These are phyloP conservation scores for Durio zibethinus DNA, from an alignment of 345 rosid species.

Conservation along the genomic window DNA sequence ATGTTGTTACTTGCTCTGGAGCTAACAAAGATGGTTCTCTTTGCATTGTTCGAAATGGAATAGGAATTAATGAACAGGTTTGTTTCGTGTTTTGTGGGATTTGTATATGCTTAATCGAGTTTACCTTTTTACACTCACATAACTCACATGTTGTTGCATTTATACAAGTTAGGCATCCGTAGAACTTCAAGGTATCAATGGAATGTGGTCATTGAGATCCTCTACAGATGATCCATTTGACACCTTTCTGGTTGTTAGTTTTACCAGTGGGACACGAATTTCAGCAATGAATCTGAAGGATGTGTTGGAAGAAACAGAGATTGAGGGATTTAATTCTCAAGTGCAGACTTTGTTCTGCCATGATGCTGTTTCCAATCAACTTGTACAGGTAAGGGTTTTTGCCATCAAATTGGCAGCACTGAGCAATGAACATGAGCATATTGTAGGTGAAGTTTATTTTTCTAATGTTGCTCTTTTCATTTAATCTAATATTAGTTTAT, in stretches of 20 bases:
- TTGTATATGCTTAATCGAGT: conserved; percentile 3
- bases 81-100: conserved; percentile 14
- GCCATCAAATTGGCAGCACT: neutral
- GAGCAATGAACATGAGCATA: neutral
- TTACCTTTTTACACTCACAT: conserved; percentile 3
- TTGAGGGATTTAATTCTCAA: conserved; percentile 85
- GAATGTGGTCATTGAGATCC: conserved; percentile 95
- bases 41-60: conserved; percentile 90
- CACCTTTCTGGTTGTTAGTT: conserved; percentile 92
- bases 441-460: neutral
- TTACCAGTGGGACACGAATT: conserved; percentile 86
- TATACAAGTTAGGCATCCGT: conserved; percentile 69
- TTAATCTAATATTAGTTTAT: neutral
- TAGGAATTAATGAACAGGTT: conserved; percentile 97
- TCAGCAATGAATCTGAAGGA: conserved; percentile 94
- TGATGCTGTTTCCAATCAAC: conserved; percentile 84
- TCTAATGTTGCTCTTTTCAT: neutral
- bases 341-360: conserved; percentile 94
- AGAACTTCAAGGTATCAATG: conserved; percentile 97
- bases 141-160: conserved; percentile 9
- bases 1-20: conserved; percentile 97
- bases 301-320: conserved; percentile 95
- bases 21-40: conserved; percentile 98
- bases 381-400: conserved; percentile 63
- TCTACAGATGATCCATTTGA: conserved; percentile 85